Evolutionary conservation across 139 green algal species (phyloP).

Genomic region (Chlamydomonas incerta): DNA sequence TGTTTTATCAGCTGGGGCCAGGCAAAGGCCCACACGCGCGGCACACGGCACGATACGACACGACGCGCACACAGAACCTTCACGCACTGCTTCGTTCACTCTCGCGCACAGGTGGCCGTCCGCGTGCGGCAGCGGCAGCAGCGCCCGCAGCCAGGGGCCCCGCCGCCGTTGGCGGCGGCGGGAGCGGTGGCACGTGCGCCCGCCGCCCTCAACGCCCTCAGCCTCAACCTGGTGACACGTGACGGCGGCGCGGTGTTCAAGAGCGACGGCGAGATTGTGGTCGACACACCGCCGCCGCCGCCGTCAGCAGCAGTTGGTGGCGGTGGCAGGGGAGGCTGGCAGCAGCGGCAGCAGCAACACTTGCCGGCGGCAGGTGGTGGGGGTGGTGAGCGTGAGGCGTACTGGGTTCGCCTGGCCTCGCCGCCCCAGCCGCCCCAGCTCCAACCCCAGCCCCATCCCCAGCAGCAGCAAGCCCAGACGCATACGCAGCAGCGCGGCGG

Average conservation of each 20-base stretch:
- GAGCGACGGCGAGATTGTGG: slow-evolving; percentile 76
- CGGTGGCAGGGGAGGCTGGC: no score
- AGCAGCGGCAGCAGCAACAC: background rate
- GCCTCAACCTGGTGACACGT: slow-evolving; percentile 39
- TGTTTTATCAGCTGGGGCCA: no score
- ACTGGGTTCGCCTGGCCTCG: background rate
- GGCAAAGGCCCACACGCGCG: no score
- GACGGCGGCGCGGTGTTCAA: slow-evolving; percentile 76
- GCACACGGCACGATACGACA: no score
- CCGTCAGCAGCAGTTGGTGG: no score
- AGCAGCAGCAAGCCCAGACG: background rate
- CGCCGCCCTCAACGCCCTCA: background rate
- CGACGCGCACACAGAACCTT: no score
- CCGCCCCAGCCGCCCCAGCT: background rate
- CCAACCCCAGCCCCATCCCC: no score
- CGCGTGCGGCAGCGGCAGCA: background rate
- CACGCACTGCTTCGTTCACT: no score
- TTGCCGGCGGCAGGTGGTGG: background rate
- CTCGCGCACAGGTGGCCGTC: background rate
- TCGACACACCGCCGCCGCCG: background rate
- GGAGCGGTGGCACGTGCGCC: background rate
- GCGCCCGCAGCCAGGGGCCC: background rate
- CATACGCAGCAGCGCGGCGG: no score
- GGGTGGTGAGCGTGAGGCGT: background rate
- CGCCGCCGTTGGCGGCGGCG: background rate